Conservation (phyloP, 2,329 filamentous ascomycete species). For the Ophiocordyceps polyrhachis-furcata region DNA sequence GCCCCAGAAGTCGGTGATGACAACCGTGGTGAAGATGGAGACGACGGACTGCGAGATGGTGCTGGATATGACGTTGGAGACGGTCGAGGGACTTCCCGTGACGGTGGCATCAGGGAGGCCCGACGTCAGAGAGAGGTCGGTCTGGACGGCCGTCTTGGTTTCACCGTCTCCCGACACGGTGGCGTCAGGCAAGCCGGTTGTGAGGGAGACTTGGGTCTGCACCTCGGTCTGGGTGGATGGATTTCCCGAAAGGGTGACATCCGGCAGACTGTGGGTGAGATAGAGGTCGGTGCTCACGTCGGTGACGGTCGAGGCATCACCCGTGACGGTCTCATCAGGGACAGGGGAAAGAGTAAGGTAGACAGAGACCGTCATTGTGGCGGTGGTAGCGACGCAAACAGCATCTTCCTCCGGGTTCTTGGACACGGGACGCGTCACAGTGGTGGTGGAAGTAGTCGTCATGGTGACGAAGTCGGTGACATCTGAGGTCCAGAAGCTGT, state of each 20-base stretch:
- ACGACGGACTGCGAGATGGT: slow-evolving; percentile 4
- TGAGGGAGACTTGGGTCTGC: slow-evolving; percentile 7
- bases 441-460: slow-evolving; percentile 7
- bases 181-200: slow-evolving; percentile 8
- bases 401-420: neutral
- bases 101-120: slow-evolving; percentile 15
- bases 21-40: slow-evolving; percentile 9
- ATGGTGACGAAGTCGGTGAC: slow-evolving; percentile 4
- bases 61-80: slow-evolving; percentile 11
- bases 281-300: slow-evolving; percentile 1
- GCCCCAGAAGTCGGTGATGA: slow-evolving; percentile 13
- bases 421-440: slow-evolving; percentile 1
- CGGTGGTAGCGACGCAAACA: slow-evolving; percentile 3
- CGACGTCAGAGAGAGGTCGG: slow-evolving; percentile 10
- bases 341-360: slow-evolving; percentile 6
- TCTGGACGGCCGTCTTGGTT: slow-evolving; percentile 13
- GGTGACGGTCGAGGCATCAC: slow-evolving; percentile 3
- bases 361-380: slow-evolving; percentile 9
- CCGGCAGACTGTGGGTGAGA: slow-evolving; percentile 6
- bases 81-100: slow-evolving; percentile 12
- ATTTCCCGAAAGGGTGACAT: slow-evolving; percentile 11
- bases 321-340: slow-evolving; percentile 10
- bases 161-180: slow-evolving; percentile 11
- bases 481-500: slow-evolving; percentile 9
- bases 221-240: slow-evolving; percentile 8